phyloP scores from a whole-genome alignment of 768 basidiomycete genomes.

The Rhizopogon vulgaris region DNA sequence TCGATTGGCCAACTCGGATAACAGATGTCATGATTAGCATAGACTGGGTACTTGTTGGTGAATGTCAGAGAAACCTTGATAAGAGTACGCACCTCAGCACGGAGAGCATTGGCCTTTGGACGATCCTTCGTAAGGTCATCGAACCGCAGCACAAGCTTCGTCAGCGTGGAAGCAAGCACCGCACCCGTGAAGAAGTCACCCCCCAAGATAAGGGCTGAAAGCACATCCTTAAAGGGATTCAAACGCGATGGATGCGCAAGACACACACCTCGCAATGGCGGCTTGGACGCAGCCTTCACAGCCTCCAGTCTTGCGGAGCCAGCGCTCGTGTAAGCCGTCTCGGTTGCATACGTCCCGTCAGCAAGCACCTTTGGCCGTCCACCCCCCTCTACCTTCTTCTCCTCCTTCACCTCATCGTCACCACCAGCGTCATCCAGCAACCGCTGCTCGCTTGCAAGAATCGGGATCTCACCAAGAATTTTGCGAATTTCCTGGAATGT shows the following conservation, averaged over 20 bases:
- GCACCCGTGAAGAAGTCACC: constrained; percentile 97
- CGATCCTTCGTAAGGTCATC: constrained; percentile 45
- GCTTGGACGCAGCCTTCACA: constrained; percentile 83
- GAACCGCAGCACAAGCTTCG: constrained; percentile 84
- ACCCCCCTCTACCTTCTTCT: constrained; percentile 35
- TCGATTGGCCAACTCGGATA: constrained; percentile 95
- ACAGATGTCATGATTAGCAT: constrained; percentile 98
- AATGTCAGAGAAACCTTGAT: neutral
- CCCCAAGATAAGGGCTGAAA: constrained; percentile 73
- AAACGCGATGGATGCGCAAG: neutral
- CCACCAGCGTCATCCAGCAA: constrained; percentile 67
- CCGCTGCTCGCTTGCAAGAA: constrained; percentile 83
- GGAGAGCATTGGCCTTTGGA: constrained; percentile 58
- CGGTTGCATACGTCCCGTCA: constrained; percentile 97
- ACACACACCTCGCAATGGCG: constrained; percentile 72
- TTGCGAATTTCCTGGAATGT: constrained; percentile 76
- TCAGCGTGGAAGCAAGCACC: constrained; percentile 82
- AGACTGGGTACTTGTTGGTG: constrained; percentile 38
- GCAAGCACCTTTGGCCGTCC: constrained; percentile 77
- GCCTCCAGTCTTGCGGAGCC: constrained; percentile 64
- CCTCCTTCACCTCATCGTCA: constrained; percentile 34
- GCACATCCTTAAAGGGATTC: neutral
- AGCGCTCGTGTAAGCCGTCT: constrained; percentile 78
- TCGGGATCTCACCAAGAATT: constrained; percentile 95
- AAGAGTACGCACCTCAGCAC: constrained; percentile 65